These are phyloP conservation scores for Pichia sp. DNA, from an alignment of 1,139 yeast genomes.

Conservation along the genomic window DNA sequence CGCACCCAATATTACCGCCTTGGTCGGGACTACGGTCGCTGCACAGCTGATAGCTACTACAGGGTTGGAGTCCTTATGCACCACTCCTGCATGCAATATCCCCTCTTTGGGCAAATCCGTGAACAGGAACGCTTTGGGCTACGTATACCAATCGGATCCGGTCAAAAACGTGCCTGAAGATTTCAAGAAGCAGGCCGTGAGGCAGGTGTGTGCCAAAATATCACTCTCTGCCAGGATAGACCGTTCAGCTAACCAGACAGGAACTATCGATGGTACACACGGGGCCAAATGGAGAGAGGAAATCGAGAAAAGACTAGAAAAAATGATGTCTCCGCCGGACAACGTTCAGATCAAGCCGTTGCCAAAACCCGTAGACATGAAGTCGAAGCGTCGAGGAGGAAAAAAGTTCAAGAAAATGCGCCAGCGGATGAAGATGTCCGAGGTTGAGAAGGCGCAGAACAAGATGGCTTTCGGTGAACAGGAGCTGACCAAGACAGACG, in stretches of 20 bases:
- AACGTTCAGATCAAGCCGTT: conserved; percentile 65
- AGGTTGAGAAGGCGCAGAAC: conserved; percentile 77
- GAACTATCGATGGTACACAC: not conserved
- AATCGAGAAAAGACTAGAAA: conserved; percentile 59
- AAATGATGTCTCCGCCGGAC: conserved; percentile 76
- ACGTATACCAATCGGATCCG: conserved; percentile 49
- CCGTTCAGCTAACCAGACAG: conserved; percentile 5
- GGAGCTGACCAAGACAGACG: conserved; percentile 59
- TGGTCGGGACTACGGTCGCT: conserved; percentile 70
- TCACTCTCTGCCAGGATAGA: conserved; percentile 85
- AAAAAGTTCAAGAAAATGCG: conserved; percentile 71
- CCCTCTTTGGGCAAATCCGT: conserved; percentile 63
- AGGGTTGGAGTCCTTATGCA: conserved; percentile 63
- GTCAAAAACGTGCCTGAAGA: conserved; percentile 54
- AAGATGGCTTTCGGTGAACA: conserved; percentile 76
- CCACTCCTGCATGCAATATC: conserved; percentile 78
- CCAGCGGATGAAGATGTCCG: conserved; percentile 77
- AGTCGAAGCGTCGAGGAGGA: conserved; percentile 86
- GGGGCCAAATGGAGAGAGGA: conserved; percentile 56
- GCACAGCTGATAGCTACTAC: conserved; percentile 74
- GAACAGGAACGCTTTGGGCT: conserved; percentile 56
- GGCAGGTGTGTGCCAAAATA: conserved; percentile 76
- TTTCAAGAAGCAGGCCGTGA: conserved; percentile 62
- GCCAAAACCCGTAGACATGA: conserved; percentile 75
- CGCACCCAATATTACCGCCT: conserved; percentile 77